Evolutionary conservation across 495 filamentous ascomycete genomes (phyloP).

Genomic region (Oidiodendron maius): DNA sequence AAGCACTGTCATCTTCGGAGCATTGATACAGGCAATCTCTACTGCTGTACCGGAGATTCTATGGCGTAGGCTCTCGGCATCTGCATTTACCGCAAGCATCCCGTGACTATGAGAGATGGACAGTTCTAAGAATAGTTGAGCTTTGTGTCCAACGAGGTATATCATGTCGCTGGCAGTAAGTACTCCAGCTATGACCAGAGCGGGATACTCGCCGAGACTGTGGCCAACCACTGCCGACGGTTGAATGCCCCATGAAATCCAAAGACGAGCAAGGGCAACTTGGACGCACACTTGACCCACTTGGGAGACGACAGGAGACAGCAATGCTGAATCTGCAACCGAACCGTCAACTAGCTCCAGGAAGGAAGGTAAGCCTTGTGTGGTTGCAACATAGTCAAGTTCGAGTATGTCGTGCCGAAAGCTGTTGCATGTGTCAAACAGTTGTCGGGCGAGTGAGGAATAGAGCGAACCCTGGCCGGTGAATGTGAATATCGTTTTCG

Average conservation of each 20-base stretch:
- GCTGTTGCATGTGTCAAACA: conserved; percentile 53
- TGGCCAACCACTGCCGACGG: conserved; percentile 80
- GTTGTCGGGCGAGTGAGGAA: conserved; percentile 55
- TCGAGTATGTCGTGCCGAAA: conserved; percentile 67
- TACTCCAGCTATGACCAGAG: conserved; percentile 76
- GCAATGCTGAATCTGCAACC: conserved; percentile 44
- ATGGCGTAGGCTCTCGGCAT: conserved; percentile 32
- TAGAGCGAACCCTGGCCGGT: conserved; percentile 65
- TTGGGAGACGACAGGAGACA: conserved; percentile 75
- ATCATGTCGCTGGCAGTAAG: conserved; percentile 74
- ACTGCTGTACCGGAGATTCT: conserved; percentile 25
- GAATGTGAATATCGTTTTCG: conserved; percentile 52
- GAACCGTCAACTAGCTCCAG: conserved; percentile 57
- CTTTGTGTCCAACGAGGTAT: conserved; percentile 72
- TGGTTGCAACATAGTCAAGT: conserved; percentile 59
- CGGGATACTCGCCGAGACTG: conserved; percentile 85
- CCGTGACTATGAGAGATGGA: conserved; percentile 67
- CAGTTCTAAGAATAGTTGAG: conserved; percentile 64
- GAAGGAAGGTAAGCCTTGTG: conserved; percentile 66
- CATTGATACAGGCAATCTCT: conserved; percentile 57
- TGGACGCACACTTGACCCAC: conserved; percentile 72
- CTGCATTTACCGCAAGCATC: conserved; percentile 55
- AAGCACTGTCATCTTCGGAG: conserved; percentile 52
- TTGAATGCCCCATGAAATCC: conserved; percentile 70
- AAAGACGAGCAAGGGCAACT: conserved; percentile 77